phyloP scores from a whole-genome alignment of 1,284 basidiomycete species.

The Xerocomus amazonicus region DNA sequence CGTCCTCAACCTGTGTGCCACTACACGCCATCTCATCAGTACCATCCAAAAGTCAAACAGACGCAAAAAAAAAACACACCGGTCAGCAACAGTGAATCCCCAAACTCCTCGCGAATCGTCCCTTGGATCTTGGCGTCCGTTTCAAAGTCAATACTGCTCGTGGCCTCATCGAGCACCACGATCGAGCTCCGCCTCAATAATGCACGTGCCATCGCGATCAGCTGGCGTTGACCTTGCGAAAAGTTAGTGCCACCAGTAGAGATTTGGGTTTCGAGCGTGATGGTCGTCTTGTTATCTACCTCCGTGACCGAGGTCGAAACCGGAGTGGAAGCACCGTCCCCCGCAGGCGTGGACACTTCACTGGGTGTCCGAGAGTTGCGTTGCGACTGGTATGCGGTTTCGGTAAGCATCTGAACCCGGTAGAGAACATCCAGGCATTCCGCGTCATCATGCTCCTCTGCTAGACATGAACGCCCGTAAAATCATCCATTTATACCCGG shows the following conservation, averaged over 20 bases:
- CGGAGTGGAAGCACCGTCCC: slow-evolving; percentile 2
- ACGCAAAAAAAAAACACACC: slow-evolving; percentile 33
- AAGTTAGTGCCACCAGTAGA: slow-evolving; percentile 68
- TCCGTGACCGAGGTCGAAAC: slow-evolving; percentile 28
- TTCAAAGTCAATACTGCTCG: slow-evolving; percentile 57
- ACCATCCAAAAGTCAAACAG: background rate
- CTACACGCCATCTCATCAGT: slow-evolving; percentile 20
- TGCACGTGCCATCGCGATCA: slow-evolving; percentile 65
- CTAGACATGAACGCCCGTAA: background rate
- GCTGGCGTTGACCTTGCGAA: slow-evolving; percentile 69
- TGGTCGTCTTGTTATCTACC: slow-evolving; percentile 36
- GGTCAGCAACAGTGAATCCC: slow-evolving; percentile 44
- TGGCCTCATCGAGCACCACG: slow-evolving; percentile 73
- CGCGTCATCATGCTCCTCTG: slow-evolving; percentile 75
- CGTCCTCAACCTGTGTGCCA: slow-evolving; percentile 54
- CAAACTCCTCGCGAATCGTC: slow-evolving; percentile 66
- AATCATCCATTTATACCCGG: background rate
- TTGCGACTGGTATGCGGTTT: slow-evolving; percentile 44
- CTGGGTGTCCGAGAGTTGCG: slow-evolving; percentile 31
- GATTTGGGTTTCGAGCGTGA: slow-evolving; percentile 57
- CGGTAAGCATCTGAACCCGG: slow-evolving; percentile 52
- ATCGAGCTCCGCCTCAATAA: slow-evolving; percentile 59
- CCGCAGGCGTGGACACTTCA: slow-evolving; percentile 17
- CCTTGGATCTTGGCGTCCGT: slow-evolving; percentile 63
- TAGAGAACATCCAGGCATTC: slow-evolving; percentile 61